Conservation (phyloP, 768 basidiomycete genomes). For the Brasilioporus rufonigricans region DNA sequence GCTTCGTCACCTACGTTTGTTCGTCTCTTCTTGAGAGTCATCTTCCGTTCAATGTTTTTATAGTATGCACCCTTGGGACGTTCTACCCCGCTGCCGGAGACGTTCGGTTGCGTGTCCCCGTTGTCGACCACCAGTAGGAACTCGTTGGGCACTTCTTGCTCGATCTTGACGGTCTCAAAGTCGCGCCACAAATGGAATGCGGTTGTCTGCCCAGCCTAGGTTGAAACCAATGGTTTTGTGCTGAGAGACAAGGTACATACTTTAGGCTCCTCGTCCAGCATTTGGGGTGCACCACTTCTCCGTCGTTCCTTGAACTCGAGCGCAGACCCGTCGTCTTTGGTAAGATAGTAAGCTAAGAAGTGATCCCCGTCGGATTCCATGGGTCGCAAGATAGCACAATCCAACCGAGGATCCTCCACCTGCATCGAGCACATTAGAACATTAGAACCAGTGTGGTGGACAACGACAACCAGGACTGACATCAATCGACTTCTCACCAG, state of each 20-base stretch:
- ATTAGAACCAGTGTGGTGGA: background rate
- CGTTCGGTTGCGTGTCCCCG: conserved; percentile 39
- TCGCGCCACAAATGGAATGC: conserved; percentile 77
- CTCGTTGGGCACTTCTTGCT: conserved; percentile 84
- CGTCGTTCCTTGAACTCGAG: conserved; percentile 62
- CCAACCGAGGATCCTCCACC: conserved; percentile 76
- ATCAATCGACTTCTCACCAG: conserved; percentile 72
- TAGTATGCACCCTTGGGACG: conserved; percentile 76
- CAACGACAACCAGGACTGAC: conserved; percentile 41
- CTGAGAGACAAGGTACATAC: conserved; percentile 31
- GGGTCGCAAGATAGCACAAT: conserved; percentile 82
- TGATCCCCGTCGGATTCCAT: conserved; percentile 89
- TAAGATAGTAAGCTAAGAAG: conserved; percentile 83
- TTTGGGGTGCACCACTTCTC: conserved; percentile 38
- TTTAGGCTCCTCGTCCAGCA: conserved; percentile 56
- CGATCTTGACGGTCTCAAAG: conserved; percentile 84
- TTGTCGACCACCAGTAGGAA: conserved; percentile 75
- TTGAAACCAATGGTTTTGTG: background rate
- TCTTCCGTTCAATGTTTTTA: conserved; percentile 87
- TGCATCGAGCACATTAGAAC: conserved; percentile 30
- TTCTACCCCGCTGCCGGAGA: conserved; percentile 37
- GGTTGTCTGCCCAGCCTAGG: conserved; percentile 46
- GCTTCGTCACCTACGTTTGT: conserved; percentile 55
- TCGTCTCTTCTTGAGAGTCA: conserved; percentile 82
- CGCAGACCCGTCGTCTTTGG: conserved; percentile 70